Conservation (phyloP, 2,329 filamentous ascomycete species). For the Arachnomyces sp. region DNA sequence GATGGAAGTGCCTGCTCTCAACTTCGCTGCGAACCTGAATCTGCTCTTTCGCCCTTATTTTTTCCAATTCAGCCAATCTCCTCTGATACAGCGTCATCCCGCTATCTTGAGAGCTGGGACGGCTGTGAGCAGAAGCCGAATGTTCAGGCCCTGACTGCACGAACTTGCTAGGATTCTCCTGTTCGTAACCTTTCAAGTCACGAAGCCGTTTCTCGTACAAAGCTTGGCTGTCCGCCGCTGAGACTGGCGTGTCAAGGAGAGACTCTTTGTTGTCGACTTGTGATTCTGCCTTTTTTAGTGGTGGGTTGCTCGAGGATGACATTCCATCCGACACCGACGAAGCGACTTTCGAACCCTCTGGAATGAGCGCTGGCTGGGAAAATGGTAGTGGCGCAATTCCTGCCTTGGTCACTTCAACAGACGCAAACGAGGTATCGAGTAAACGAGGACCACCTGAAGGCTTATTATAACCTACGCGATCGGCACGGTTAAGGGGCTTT, state of each 20-base stretch:
- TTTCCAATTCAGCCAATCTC: constrained; percentile 13
- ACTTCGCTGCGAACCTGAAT: constrained; percentile 14
- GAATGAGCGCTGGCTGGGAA: constrained; percentile 16
- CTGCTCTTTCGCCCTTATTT: constrained; percentile 6
- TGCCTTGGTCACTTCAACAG: constrained; percentile 2
- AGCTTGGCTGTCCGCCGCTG: too few relatives aligned
- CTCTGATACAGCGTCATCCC: constrained; percentile 4
- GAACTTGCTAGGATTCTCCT: background rate
- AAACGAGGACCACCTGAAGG: background rate
- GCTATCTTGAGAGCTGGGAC: background rate
- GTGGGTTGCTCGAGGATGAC: background rate
- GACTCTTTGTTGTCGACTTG: too few relatives aligned
- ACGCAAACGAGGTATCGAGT: constrained; percentile 12
- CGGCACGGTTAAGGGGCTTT: too few relatives aligned
- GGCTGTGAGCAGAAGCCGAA: background rate
- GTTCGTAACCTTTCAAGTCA: too few relatives aligned
- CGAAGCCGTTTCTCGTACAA: too few relatives aligned
- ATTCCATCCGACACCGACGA: too few relatives aligned
- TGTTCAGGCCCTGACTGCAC: background rate
- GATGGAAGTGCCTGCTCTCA: constrained; percentile 18
- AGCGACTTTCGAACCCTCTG: constrained; percentile 2
- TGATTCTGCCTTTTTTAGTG: constrained; percentile 4
- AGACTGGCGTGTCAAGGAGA: too few relatives aligned
- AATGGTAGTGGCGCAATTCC: constrained; percentile 6
- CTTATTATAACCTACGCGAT: too few relatives aligned